A percentile compares a stretch with the other conserved stretches of the same genome.
Conservation (phyloP, 495 filamentous ascomycete species). For the Aspergillus campestris region DNA sequence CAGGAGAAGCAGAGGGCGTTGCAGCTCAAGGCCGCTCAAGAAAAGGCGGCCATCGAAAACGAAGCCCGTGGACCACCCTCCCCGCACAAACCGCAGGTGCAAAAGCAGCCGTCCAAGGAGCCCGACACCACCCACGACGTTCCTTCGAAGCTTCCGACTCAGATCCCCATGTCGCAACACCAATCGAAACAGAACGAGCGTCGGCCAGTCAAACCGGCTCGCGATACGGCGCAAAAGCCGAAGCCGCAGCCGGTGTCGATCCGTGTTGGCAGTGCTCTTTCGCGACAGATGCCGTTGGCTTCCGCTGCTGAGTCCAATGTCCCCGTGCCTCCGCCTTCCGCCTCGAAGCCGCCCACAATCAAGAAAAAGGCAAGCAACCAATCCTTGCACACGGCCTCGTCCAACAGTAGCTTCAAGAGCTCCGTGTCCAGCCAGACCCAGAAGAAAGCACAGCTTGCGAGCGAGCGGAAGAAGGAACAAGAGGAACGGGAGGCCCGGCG, state of each 20-base stretch:
- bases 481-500: constrained; percentile 70
- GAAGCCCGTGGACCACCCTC: constrained; percentile 28
- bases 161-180: constrained; percentile 43
- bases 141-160: constrained; percentile 29
- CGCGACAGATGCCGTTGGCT: constrained; percentile 58
- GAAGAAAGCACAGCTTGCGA: constrained; percentile 53
- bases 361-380: constrained; percentile 60
- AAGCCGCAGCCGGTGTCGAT: constrained; percentile 75
- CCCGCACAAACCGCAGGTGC: constrained; percentile 37
- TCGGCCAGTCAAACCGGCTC: constrained; percentile 61
- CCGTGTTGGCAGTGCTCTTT: constrained; percentile 59
- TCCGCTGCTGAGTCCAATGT: constrained; percentile 52
- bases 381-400: constrained; percentile 58
- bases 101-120: constrained; percentile 41
- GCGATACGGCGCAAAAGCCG: constrained; percentile 53
- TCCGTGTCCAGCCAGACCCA: constrained; percentile 50
- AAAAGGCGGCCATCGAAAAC: constrained; percentile 24
- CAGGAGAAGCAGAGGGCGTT: constrained; percentile 52
- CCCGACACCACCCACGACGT: constrained; percentile 27
- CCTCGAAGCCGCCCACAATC: constrained; percentile 37
- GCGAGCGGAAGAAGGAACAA: constrained; percentile 67
- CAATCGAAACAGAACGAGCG: constrained; percentile 48
- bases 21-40: constrained; percentile 26
- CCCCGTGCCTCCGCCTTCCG: constrained; percentile 36
- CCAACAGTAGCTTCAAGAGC: constrained; percentile 59